Evolutionary conservation across 352 stramenopile genomes (phyloP), one percentile per base, ranked within the genome.

Genomic region (Plasmopara viticola): DNA sequence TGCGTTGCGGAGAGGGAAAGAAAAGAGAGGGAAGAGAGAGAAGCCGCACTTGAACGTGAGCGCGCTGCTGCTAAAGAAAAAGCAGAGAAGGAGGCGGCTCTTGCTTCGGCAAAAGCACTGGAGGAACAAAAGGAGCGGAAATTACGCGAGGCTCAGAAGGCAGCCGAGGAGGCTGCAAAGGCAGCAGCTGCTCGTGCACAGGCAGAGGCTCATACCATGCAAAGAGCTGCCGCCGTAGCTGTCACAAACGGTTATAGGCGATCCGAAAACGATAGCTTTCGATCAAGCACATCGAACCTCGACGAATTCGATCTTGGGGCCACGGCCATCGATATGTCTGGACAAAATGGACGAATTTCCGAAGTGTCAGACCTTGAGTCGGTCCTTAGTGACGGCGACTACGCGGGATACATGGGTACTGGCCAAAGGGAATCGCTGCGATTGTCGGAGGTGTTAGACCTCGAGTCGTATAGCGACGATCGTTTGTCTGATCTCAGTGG

Each of bases 361-460:
- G 76, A 86, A 46, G 58, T 71, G 15, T 87, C 78, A 39, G 81
- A 89, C 39, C 62, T 91, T 33, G 76, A 77, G 29, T 84, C 68
- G 12, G 48, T 80, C 40, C 64, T 79, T 39, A 69, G 67, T 41
- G 76, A 89, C 17, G 79, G 85, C 44, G 77, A 70, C 20, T 90
- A 81, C 38, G 67, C 78, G 31, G 80, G 71, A 63, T 72, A 72
- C 45, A 72, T 72, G 64, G 60, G 45, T 8, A 76, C 40, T 39
- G 74, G 60, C 42, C 55, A 76, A 47, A 72, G 77, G 15, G 80
- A 90, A 43, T 88, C 80, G 33, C 47, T 88, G 56, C 77, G 80
- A 2, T 66, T 90, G 31, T 88, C 77, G n/a, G 72, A 88, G 50
- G 80, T 90, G 40, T 74, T 90, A 41, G 80, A 90, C 47, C 67